Conservation (phyloP, 2,329 filamentous ascomycete genomes). For the Teratosphaeria gauchensis region DNA sequence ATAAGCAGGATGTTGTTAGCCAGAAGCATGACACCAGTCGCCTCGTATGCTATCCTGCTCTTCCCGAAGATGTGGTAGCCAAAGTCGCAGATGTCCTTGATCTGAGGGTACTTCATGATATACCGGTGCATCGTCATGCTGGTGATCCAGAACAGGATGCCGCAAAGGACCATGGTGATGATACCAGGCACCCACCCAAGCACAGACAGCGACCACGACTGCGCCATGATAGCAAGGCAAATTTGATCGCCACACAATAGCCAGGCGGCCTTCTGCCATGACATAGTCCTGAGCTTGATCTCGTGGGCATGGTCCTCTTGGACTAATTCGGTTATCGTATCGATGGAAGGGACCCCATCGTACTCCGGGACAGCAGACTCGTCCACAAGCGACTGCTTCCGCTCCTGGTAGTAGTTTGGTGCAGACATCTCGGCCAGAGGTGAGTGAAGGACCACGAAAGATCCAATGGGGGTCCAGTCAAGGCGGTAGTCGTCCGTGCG, state of each 20-base stretch:
- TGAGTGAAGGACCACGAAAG: too few relatives aligned
- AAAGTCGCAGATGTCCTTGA: constrained; percentile 43
- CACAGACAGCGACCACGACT: constrained; percentile 41
- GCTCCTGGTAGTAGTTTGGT: not conserved
- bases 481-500: not conserved
- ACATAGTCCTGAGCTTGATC: constrained; percentile 45
- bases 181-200: constrained; percentile 39
- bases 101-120: constrained; percentile 44
- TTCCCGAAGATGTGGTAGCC: constrained; percentile 40
- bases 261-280: constrained; percentile 44
- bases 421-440: not conserved
- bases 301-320: constrained; percentile 37
- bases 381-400: not conserved
- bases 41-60: constrained; percentile 35
- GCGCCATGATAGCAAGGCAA: constrained; percentile 44
- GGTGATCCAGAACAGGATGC: constrained; percentile 41
- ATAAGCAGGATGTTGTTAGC: constrained; percentile 44
- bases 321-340: constrained; percentile 17
- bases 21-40: constrained; percentile 39
- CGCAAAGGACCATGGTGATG: constrained; percentile 38
- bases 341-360: constrained; percentile 11
- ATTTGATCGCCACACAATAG: constrained; percentile 41
- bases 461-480: not conserved
- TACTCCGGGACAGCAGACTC: not conserved
- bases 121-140: constrained; percentile 43